Evolutionary conservation across 1,284 basidiomycete genomes (phyloP).

Genomic region (Ustilago cynodontis): DNA sequence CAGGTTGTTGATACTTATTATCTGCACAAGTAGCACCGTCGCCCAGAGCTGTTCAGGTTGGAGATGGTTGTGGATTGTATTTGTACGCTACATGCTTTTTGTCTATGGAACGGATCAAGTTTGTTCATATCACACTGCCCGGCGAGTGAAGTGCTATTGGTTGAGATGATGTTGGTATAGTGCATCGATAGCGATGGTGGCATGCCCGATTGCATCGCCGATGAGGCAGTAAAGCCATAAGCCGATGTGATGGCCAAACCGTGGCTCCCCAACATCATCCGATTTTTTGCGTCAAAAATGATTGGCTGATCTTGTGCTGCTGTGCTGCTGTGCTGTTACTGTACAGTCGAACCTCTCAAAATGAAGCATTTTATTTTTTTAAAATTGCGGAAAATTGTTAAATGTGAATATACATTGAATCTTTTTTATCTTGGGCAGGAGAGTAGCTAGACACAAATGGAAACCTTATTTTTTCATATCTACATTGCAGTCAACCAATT

Average conservation of each 20-base stretch:
- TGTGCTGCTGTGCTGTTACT: constrained; percentile 1
- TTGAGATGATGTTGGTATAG: not conserved
- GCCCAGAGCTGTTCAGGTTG: too few relatives aligned
- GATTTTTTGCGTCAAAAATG: constrained; percentile 2
- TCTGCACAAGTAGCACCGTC: constrained; percentile 31
- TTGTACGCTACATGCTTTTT: not conserved
- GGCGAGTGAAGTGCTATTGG: not conserved
- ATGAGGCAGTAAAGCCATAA: not conserved
- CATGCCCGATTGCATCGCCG: not conserved
- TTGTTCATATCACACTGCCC: not conserved
- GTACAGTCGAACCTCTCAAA: too few relatives aligned
- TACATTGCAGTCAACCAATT: too few relatives aligned
- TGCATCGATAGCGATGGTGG: not conserved
- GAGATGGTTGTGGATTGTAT: not conserved
- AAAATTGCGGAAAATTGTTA: too few relatives aligned
- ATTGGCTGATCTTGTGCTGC: constrained; percentile 11
- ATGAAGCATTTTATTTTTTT: too few relatives aligned
- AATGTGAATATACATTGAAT: too few relatives aligned
- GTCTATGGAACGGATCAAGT: not conserved
- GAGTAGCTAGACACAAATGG: too few relatives aligned
- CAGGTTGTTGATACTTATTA: constrained; percentile 33
- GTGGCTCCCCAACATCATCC: constrained; percentile 2
- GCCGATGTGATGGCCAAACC: not conserved
- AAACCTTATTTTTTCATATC: too few relatives aligned
- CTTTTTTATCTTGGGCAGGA: too few relatives aligned